Evolutionary conservation across 1,139 yeast species (phyloP).

Genomic region (Blastobotrys illinoisensis): DNA sequence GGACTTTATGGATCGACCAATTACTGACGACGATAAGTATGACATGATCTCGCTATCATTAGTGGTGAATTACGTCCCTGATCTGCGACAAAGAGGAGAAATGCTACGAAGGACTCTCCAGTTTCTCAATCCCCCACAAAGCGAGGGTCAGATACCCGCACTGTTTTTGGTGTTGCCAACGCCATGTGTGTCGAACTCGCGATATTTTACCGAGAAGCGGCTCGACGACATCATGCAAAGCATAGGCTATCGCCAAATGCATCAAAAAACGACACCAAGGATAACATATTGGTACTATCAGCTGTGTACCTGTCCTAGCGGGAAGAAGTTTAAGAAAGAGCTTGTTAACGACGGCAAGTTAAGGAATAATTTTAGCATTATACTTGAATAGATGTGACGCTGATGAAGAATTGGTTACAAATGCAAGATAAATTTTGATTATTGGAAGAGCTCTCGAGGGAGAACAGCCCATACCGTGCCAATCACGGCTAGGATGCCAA

Average conservation of each 20-base stretch:
- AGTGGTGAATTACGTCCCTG: slow-evolving; percentile 84
- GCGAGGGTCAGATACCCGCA: slow-evolving; percentile 24
- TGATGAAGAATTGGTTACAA: no score
- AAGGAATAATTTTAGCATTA: slow-evolving; percentile 27
- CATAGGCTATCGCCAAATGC: slow-evolving; percentile 51
- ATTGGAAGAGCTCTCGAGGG: slow-evolving; percentile 11
- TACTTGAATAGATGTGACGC: slow-evolving; percentile 6
- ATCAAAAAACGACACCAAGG: slow-evolving; percentile 59
- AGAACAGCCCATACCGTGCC: slow-evolving; percentile 32
- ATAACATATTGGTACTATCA: slow-evolving; percentile 67
- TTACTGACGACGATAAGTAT: slow-evolving; percentile 41
- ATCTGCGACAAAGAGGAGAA: slow-evolving; percentile 61
- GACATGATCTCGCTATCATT: slow-evolving; percentile 74
- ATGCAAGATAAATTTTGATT: not conserved
- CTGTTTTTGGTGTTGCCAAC: slow-evolving; percentile 80
- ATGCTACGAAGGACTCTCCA: slow-evolving; percentile 61
- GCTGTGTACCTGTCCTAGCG: slow-evolving; percentile 7
- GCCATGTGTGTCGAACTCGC: slow-evolving; percentile 77
- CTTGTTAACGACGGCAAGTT: slow-evolving; percentile 25
- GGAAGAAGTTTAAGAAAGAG: slow-evolving; percentile 19
- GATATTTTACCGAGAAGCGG: slow-evolving; percentile 55
- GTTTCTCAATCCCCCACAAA: slow-evolving; percentile 43
- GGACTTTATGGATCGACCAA: slow-evolving; percentile 73
- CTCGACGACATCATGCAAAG: slow-evolving; percentile 45
- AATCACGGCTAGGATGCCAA: slow-evolving; percentile 26